Percentiles rank a stretch among this genome's conserved stretches.
Conservation (phyloP, 2,329 filamentous ascomycete genomes). For the Thermothelomyces thermophilus region DNA sequence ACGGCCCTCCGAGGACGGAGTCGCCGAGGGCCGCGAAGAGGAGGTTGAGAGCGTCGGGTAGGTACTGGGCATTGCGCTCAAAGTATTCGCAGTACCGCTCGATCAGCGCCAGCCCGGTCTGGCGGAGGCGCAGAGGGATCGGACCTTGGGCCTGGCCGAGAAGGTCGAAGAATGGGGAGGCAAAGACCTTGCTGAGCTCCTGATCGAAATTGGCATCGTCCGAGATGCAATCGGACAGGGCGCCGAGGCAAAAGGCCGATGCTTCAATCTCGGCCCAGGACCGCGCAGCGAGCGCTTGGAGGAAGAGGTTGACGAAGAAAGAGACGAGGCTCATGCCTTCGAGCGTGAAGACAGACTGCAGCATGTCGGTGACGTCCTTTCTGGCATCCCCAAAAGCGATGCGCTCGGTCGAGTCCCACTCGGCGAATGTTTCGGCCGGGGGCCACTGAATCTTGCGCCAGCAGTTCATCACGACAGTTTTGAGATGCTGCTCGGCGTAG, state of each 20-base stretch:
- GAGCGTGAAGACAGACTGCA: conserved; percentile 63
- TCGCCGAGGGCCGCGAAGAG: conserved; percentile 65
- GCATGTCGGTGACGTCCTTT: conserved; percentile 70
- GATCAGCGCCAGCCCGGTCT: conserved; percentile 63
- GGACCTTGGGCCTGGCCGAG: conserved; percentile 42
- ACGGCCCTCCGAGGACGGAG: conserved; percentile 54
- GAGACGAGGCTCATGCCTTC: conserved; percentile 50
- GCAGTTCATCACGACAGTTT: conserved; percentile 58
- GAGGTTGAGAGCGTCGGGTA: conserved; percentile 66
- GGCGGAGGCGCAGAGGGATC: conserved; percentile 56
- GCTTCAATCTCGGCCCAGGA: conserved; percentile 57
- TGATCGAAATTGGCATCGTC: conserved; percentile 53
- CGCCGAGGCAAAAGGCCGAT: conserved; percentile 56
- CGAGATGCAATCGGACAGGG: conserved; percentile 58
- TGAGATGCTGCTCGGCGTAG: conserved; percentile 51
- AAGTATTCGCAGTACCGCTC: conserved; percentile 73
- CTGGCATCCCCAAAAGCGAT: conserved; percentile 65
- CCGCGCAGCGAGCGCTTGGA: conserved; percentile 42
- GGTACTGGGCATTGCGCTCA: conserved; percentile 57
- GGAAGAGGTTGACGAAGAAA: conserved; percentile 50
- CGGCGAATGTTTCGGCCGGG: conserved; percentile 45
- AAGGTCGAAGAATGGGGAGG: conserved; percentile 50
- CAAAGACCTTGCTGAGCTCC: conserved; percentile 56
- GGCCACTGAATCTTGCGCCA: conserved; percentile 67
- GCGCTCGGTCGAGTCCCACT: conserved; percentile 65